Percentiles rank a stretch among this genome's conserved stretches.
Evolutionary conservation across 1,139 yeast genomes (phyloP).

Genomic region (Lodderomyces orthopsilosis): DNA sequence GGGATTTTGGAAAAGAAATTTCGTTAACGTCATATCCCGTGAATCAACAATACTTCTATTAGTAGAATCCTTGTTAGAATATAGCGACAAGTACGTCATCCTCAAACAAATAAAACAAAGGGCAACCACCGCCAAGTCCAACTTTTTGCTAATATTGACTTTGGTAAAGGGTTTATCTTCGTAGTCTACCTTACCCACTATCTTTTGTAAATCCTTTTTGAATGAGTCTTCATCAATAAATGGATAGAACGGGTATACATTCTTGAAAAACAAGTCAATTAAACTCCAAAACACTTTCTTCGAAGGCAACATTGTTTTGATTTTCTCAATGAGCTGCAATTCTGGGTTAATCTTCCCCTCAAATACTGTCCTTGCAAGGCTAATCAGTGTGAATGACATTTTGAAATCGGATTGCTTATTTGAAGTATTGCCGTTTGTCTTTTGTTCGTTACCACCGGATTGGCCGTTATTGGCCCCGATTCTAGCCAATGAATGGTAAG

Average conservation of each 20-base stretch:
- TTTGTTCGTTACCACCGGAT: background rate
- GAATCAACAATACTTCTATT: constrained; percentile 21
- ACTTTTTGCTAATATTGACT: constrained; percentile 23
- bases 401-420: background rate
- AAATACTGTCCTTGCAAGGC: constrained; percentile 16
- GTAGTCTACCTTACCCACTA: constrained; percentile 26
- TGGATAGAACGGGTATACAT: constrained; percentile 27
- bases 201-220: constrained; percentile 16
- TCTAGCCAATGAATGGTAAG: constrained; percentile 19
- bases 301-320: constrained; percentile 27
- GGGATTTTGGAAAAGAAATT: constrained; percentile 26
- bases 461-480: background rate
- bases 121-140: constrained; percentile 34
- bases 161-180: constrained; percentile 14
- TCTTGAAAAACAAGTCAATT: constrained; percentile 24
- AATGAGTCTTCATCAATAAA: constrained; percentile 28
- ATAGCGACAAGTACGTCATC: constrained; percentile 29
- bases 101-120: constrained; percentile 27
- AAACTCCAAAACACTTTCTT: constrained; percentile 25
- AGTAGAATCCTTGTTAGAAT: constrained; percentile 28
- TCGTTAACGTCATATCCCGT: constrained; percentile 16
- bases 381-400: constrained; percentile 9
- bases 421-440: background rate
- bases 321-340: constrained; percentile 24
- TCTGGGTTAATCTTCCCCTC: constrained; percentile 25